Conservation (phyloP, 2,329 filamentous ascomycete genomes). For the Arthrobotrys musiformis region DNA sequence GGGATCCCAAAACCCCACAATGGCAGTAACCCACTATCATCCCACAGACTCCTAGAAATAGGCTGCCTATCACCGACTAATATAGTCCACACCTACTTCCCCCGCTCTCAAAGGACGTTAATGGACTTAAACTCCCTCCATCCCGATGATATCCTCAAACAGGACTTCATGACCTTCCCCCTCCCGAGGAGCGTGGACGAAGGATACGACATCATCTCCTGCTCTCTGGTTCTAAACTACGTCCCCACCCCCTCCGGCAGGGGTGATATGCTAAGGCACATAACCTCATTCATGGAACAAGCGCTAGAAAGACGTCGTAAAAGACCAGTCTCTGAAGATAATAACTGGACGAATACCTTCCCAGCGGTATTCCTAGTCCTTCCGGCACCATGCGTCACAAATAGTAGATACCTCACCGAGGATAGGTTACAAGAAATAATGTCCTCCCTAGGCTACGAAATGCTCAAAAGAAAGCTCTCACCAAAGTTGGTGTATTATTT, state of each 20-base stretch:
- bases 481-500: conserved; percentile 88
- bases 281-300: conserved; percentile 63
- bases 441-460: conserved; percentile 76
- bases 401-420: conserved; percentile 89
- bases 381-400: conserved; percentile 85
- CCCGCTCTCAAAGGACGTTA: conserved; percentile 70
- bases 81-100: conserved; percentile 74
- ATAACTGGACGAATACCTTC: conserved; percentile 63
- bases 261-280: conserved; percentile 86
- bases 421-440: conserved; percentile 77
- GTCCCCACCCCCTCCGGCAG: conserved; percentile 79
- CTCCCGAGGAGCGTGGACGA: conserved; percentile 72
- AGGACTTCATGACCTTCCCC: conserved; percentile 93
- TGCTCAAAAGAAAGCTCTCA: conserved; percentile 76
- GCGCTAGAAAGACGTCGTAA: conserved; percentile 19
- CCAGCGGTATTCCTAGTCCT: conserved; percentile 88
- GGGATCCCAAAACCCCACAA: conserved; percentile 38
- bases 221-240: conserved; percentile 94
- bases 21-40: conserved; percentile 58
- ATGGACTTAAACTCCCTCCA: conserved; percentile 93
- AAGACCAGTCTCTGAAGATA: background rate
- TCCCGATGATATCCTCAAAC: conserved; percentile 77
- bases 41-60: conserved; percentile 81
- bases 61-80: conserved; percentile 87
- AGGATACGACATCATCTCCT: conserved; percentile 86